These are phyloP conservation scores for Aspergillaceae sp. DNA, from an alignment of 2,329 filamentous ascomycete species.

Conservation along the genomic window DNA sequence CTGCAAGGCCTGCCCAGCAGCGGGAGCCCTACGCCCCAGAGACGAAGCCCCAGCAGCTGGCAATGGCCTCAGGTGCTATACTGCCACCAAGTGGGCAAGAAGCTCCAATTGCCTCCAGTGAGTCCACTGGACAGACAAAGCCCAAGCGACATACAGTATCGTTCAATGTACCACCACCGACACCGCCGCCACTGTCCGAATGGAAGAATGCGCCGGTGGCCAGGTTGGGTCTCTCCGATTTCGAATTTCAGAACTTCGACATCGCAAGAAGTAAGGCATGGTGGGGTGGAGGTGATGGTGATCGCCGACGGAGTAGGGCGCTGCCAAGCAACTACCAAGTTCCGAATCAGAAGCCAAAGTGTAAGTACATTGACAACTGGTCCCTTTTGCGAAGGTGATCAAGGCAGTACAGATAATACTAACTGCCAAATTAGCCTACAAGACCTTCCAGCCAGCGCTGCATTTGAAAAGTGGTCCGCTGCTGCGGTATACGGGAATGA, in stretches of 20 bases:
- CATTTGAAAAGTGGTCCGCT: conserved; percentile 87
- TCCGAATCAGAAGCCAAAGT: conserved; percentile 24
- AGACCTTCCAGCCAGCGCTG: conserved; percentile 71
- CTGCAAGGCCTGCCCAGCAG: conserved; percentile 2
- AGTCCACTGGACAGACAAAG: conserved; percentile 18
- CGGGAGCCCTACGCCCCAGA: background rate
- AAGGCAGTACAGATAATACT: too few relatives aligned
- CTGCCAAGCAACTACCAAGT: conserved; percentile 28
- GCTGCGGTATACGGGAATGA: conserved; percentile 84
- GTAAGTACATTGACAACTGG: conserved; percentile 36
- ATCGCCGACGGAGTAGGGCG: conserved; percentile 41
- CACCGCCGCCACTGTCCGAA: conserved; percentile 44
- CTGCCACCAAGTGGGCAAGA: background rate
- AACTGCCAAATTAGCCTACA: conserved; percentile 26
- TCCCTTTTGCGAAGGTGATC: background rate
- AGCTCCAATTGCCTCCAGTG: background rate
- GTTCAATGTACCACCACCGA: conserved; percentile 40
- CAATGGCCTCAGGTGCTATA: background rate
- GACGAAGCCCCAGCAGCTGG: background rate
- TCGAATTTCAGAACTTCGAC: conserved; percentile 48
- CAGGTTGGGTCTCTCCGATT: conserved; percentile 48
- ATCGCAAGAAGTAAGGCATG: conserved; percentile 54
- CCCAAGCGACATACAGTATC: conserved; percentile 36
- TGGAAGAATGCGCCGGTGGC: conserved; percentile 63
- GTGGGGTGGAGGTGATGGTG: conserved; percentile 60